phyloP scores from a whole-genome alignment of 345 rosid genomes.

The Eucalyptus pauciflora region DNA sequence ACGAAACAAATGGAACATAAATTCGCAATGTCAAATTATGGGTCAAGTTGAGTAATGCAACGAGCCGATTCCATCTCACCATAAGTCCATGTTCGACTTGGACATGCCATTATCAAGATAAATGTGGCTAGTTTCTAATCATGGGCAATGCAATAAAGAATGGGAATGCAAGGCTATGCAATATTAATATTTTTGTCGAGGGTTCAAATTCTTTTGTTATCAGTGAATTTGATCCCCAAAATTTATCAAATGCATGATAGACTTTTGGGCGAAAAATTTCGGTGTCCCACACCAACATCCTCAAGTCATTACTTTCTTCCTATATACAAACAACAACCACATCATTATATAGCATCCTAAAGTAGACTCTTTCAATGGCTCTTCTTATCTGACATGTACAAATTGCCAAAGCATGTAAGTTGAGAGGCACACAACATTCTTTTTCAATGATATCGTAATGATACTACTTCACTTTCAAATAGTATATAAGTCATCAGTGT shows the following conservation, averaged over 20 bases:
- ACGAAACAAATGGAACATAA: accelerated
- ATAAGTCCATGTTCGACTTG: too few relatives aligned
- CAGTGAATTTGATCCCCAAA: accelerated
- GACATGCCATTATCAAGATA: too few relatives aligned
- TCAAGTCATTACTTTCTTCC: too few relatives aligned
- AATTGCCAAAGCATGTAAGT: neutral
- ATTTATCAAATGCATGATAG: accelerated
- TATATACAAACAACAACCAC: too few relatives aligned
- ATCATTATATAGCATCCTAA: too few relatives aligned
- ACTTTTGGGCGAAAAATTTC: too few relatives aligned
- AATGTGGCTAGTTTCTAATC: too few relatives aligned
- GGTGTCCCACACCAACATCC: accelerated
- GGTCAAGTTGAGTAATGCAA: accelerated
- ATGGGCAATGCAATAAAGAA: too few relatives aligned
- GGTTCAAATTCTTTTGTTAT: too few relatives aligned
- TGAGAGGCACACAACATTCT: neutral
- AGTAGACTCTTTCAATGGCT: accelerated
- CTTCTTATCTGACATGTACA: too few relatives aligned
- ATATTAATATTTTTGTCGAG: too few relatives aligned
- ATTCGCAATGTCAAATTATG: accelerated
- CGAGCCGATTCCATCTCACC: accelerated
- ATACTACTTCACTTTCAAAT: neutral
- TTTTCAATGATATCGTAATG: neutral
- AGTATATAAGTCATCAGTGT: accelerated
- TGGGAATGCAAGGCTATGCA: too few relatives aligned